Conservation (phyloP, 2,329 filamentous ascomycete genomes). For the Claviceps capensis region DNA sequence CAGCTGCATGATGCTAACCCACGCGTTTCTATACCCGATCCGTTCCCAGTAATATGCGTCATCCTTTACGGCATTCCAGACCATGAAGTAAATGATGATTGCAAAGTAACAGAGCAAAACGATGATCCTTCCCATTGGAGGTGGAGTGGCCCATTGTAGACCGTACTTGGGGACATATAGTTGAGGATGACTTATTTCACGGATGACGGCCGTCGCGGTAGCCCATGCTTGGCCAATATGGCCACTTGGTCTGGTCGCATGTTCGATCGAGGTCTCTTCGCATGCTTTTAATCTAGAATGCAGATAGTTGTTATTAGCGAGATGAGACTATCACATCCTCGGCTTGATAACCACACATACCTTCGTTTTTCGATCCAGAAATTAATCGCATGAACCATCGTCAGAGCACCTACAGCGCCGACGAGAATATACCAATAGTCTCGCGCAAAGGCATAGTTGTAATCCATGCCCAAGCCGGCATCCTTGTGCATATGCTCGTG, state of each 20-base stretch:
- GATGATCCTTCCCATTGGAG: constrained; percentile 41
- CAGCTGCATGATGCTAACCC: constrained; percentile 51
- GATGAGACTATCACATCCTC: neutral
- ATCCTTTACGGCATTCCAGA: constrained; percentile 29
- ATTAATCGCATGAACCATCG: constrained; percentile 29
- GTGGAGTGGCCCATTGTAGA: constrained; percentile 43
- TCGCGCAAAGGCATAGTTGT: constrained; percentile 37
- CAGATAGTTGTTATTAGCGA: neutral
- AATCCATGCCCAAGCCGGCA: constrained; percentile 23
- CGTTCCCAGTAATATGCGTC: constrained; percentile 49
- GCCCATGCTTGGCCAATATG: constrained; percentile 38
- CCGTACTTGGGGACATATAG: constrained; percentile 31
- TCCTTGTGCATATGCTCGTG: constrained; percentile 19
- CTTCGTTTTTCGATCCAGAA: constrained; percentile 26
- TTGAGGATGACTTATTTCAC: constrained; percentile 44
- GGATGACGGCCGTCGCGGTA: constrained; percentile 41
- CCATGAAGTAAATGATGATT: constrained; percentile 44
- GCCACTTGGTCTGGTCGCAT: constrained; percentile 38
- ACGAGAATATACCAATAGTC: constrained; percentile 47
- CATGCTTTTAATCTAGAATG: constrained; percentile 31
- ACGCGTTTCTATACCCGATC: constrained; percentile 53
- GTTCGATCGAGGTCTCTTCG: constrained; percentile 27
- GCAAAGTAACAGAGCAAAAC: constrained; percentile 44
- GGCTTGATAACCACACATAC: constrained; percentile 15
- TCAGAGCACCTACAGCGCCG: constrained; percentile 29